Base-by-base conservation (phyloP, 2,329 filamentous ascomycete species). In the Exophiala phaeomuriformis region DNA sequence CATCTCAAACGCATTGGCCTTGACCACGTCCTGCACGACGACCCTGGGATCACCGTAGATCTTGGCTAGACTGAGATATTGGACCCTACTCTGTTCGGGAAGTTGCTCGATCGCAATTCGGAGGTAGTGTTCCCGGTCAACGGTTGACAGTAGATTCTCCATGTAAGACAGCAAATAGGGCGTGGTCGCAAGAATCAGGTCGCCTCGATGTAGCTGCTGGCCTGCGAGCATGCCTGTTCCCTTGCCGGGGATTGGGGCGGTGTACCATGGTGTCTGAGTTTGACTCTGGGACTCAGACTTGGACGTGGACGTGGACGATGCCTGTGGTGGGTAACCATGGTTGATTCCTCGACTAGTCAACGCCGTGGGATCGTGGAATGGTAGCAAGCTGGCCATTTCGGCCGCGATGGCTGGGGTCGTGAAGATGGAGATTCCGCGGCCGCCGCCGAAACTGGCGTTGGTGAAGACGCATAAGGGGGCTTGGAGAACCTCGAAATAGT, bases 1-100 rank as follows among this genome's bases (percentile, higher is more conserved):
- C 48, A 61, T 59, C 31, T 56, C 54, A 30, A 61, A 61, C 2
- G 52, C 49, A 46, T 61, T 61, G 8, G 59, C 55, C 31, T 61
- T 59, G 9, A 59, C 48, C 50, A 61, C 57, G 50, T 59, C 59
- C 47, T 61, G 59, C 3, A 49, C 48, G 36, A 52, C 43, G 7
- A 58, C 50, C 10, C 51, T 49, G 6, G 51, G 49, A 27, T 58
- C 48, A 41, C 50, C 35, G 27, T 57, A 60, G 47, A 56, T 57
- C 29, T 46, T 57, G 4, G 57, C 57, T 4, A 57, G 52, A 40
- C 37, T 42, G 37, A 55, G 46, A 36, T 53, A 59, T 3, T 42
- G 46, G 7, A 48, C 44, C 27, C 41, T 47, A 35, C 56, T 59
- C 27, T 46, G 36, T 2, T 30, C n/a, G 29, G 59, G 59, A 2